Evolutionary conservation across 441 rosid genomes (phyloP).

Genomic region (Corymbia calophylla): DNA sequence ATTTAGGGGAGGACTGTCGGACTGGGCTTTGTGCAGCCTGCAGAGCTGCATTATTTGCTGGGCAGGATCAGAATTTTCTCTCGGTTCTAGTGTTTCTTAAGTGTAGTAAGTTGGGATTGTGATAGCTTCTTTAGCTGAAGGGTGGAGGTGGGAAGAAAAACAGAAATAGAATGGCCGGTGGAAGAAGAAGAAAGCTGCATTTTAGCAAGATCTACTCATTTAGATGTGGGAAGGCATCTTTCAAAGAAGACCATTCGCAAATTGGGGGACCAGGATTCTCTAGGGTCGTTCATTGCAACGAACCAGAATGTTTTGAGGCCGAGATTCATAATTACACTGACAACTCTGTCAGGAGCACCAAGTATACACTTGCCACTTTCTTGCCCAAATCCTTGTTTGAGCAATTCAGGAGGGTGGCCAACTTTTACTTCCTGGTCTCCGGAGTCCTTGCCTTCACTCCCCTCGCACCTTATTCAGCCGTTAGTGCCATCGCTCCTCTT

Average conservation of each 20-base stretch:
- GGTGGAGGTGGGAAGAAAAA: background rate
- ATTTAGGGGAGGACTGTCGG: background rate
- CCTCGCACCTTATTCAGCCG: slow-evolving; percentile 48
- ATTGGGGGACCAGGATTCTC: slow-evolving; percentile 67
- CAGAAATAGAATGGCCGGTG: slow-evolving; percentile 1
- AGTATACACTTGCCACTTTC: slow-evolving; percentile 52
- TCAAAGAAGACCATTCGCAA: slow-evolving; percentile 36
- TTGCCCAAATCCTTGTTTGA: slow-evolving; percentile 71
- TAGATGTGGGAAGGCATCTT: slow-evolving; percentile 10
- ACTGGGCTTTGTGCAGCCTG: background rate
- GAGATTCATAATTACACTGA: slow-evolving; percentile 26
- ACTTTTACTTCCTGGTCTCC: slow-evolving; percentile 53
- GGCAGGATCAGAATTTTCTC: background rate
- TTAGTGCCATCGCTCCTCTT: slow-evolving; percentile 46
- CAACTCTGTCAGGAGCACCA: slow-evolving; percentile 57
- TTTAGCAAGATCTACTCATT: slow-evolving; percentile 14
- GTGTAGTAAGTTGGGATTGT: background rate
- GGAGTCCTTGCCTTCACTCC: slow-evolving; percentile 53
- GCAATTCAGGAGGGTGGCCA: slow-evolving; percentile 79
- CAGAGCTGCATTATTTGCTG: background rate
- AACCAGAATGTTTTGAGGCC: slow-evolving; percentile 44
- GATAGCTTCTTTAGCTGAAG: background rate
- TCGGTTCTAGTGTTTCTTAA: background rate
- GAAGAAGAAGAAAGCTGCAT: slow-evolving; percentile 8
- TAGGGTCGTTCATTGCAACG: slow-evolving; percentile 54